A percentile compares a stretch with the other conserved stretches of the same genome.
Conservation (phyloP, 163 green algal genomes). For the Coccomyxa subellipsoidea region DNA sequence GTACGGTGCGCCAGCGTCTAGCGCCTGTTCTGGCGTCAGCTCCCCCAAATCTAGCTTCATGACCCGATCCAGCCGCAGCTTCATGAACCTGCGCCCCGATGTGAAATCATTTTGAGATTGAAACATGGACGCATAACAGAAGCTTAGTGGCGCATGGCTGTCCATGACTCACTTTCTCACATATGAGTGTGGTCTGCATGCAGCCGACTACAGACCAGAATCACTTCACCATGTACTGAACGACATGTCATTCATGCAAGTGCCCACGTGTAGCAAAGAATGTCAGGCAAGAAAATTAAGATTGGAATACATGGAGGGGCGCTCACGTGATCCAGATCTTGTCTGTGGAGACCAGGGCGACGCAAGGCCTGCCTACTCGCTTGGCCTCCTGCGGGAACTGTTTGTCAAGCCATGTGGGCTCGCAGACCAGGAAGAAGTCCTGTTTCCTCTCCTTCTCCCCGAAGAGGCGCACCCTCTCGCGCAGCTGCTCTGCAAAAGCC, state of each 20-base stretch:
- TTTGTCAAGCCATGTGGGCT: constrained; percentile 86
- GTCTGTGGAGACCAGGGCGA: constrained; percentile 90
- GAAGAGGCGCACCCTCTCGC: constrained; percentile 81
- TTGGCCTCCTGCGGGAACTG: constrained; percentile 79
- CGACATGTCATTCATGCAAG: no score
- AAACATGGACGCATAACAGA: neutral
- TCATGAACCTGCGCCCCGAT: constrained; percentile 94
- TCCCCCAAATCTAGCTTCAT: constrained; percentile 64
- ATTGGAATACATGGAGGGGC: no score
- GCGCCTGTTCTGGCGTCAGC: constrained; percentile 50
- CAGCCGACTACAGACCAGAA: no score
- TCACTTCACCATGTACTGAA: no score
- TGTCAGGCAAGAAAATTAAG: neutral
- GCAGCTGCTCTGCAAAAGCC: constrained; percentile 88
- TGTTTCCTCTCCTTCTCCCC: constrained; percentile 62
- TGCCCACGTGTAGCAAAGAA: neutral
- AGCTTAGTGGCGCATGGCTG: no score
- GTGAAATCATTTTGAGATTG: neutral
- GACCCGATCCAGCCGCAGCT: constrained; percentile 88
- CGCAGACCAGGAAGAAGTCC: constrained; percentile 91
- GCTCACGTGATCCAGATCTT: constrained; percentile 83
- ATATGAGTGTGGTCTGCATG: no score
- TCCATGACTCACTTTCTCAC: no score
- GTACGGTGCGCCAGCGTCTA: constrained; percentile 43
- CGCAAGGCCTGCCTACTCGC: constrained; percentile 72